Evolutionary conservation across 306 rosid genomes (phyloP).

Genomic region (Acacia melanoxylon): DNA sequence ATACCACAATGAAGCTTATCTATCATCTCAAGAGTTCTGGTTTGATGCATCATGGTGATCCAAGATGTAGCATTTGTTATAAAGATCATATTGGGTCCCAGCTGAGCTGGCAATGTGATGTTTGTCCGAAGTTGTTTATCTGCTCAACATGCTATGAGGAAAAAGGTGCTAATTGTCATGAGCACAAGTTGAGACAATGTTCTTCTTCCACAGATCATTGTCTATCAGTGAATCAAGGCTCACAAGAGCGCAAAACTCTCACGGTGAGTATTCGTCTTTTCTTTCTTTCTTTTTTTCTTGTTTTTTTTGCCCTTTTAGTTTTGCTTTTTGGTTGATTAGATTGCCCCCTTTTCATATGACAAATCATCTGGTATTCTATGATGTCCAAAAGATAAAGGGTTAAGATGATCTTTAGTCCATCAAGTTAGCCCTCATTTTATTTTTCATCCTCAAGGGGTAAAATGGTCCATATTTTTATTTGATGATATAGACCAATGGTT

Average conservation of each 20-base stretch:
- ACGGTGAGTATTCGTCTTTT: not conserved
- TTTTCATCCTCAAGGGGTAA: too few species aligned
- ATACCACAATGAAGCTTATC: conserved; percentile 64
- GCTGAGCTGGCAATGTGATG: conserved; percentile 45
- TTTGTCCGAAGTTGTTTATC: conserved; percentile 41
- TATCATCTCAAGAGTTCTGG: conserved; percentile 38
- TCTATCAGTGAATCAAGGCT: conserved; percentile 6
- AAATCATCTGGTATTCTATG: too few species aligned
- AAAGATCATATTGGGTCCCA: conserved; percentile 20
- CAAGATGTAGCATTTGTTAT: conserved; percentile 43
- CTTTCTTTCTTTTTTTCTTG: too few species aligned
- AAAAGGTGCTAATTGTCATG: conserved; percentile 44
- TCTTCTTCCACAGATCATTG: conserved; percentile 2
- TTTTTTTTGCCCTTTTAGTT: not conserved
- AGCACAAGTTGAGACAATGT: conserved; percentile 43
- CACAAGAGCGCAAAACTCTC: not conserved
- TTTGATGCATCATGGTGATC: not conserved
- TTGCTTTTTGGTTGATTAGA: not conserved
- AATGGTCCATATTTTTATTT: too few species aligned
- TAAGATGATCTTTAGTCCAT: too few species aligned
- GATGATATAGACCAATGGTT: too few species aligned
- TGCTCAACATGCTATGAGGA: conserved; percentile 48
- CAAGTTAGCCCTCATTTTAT: too few species aligned
- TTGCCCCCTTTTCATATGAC: not conserved
- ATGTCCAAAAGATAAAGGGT: not conserved